Percentiles rank a stretch among this genome's conserved stretches.
phyloP scores from a whole-genome alignment of 495 filamentous ascomycete species.

The Daldinia caldariorum region DNA sequence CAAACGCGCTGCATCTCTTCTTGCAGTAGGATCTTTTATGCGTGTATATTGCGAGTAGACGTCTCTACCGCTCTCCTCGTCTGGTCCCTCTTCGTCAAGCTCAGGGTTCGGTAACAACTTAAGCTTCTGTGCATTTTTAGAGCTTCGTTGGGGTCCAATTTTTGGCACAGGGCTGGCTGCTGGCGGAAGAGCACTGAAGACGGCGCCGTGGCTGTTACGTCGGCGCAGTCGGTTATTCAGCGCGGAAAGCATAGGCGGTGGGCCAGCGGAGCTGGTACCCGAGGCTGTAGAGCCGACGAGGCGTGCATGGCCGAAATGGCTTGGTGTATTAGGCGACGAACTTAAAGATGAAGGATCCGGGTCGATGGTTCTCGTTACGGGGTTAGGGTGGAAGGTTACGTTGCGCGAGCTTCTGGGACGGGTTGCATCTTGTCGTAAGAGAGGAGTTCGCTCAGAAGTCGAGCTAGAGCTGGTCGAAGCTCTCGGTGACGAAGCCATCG shows the following conservation, averaged over 20 bases:
- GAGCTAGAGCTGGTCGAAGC: constrained; percentile 31
- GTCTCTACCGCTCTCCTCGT: constrained; percentile 92
- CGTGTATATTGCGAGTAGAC: constrained; percentile 93
- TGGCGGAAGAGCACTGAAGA: constrained; percentile 63
- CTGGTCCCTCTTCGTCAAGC: constrained; percentile 74
- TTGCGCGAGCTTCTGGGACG: constrained; percentile 52
- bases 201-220: constrained; percentile 77
- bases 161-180: constrained; percentile 65
- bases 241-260: constrained; percentile 77
- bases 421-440: constrained; percentile 51
- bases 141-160: constrained; percentile 93
- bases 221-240: constrained; percentile 88
- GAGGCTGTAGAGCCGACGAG: constrained; percentile 27
- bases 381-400: constrained; percentile 62
- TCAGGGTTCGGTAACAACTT: constrained; percentile 94
- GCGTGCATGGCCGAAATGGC: constrained; percentile 35
- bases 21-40: constrained; percentile 94
- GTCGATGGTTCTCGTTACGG: constrained; percentile 60
- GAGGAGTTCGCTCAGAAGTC: constrained; percentile 49
- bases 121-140: constrained; percentile 93
- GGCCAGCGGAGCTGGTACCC: constrained; percentile 14
- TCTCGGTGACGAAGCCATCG: constrained; percentile 42
- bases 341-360: constrained; percentile 50
- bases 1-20: constrained; percentile 89
- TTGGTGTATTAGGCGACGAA: constrained; percentile 38